Conservation (phyloP, 2,329 filamentous ascomycete species). For the Clonostachys rhizophaga region DNA sequence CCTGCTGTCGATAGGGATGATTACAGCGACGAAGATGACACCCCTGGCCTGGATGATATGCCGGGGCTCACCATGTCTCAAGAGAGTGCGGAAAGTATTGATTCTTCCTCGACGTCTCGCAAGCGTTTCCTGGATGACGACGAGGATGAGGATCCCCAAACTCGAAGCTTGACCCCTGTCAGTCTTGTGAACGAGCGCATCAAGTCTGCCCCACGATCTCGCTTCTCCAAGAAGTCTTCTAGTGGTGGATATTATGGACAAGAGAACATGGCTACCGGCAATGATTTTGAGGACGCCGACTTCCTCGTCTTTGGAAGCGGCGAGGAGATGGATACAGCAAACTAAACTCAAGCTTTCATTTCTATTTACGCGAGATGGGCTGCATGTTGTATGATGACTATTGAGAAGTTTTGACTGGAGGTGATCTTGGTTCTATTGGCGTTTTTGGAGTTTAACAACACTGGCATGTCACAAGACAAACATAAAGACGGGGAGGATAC, state of each 20-base stretch:
- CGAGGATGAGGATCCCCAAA: conserved; percentile 25
- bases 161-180: conserved; percentile 28
- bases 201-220: conserved; percentile 41
- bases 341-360: conserved; percentile 4
- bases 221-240: conserved; percentile 12
- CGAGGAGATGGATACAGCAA: conserved; percentile 32
- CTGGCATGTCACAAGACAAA: too few species aligned
- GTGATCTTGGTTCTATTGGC: too few species aligned
- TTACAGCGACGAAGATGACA: conserved; percentile 12
- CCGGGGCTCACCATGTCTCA: conserved; percentile 51
- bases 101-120: conserved; percentile 19
- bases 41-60: conserved; percentile 29
- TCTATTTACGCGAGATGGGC: conserved; percentile 2
- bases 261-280: conserved; percentile 38
- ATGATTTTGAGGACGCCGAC: conserved; percentile 66
- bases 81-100: conserved; percentile 38
- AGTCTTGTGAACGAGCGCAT: conserved; percentile 33
- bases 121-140: conserved; percentile 45
- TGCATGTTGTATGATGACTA: not conserved
- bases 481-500: too few species aligned
- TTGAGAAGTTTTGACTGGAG: not conserved
- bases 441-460: too few species aligned
- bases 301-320: conserved; percentile 49
- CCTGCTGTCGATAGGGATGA: conserved; percentile 23
- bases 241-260: conserved; percentile 21